Base-by-base conservation (phyloP, 2,329 filamentous ascomycete genomes). In the Sporothrix curviconia region DNA sequence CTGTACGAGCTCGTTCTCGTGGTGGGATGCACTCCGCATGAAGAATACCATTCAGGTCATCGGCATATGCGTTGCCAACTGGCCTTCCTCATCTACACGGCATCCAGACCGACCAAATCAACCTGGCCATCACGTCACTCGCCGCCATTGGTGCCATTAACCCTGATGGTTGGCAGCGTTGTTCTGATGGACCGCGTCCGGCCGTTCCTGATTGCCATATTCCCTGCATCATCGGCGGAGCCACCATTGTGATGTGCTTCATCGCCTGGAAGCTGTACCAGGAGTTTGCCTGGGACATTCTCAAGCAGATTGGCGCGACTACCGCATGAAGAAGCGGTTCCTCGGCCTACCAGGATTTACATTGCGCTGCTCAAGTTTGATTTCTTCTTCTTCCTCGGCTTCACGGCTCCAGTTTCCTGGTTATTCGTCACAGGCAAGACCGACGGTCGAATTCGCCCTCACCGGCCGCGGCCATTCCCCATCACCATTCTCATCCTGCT, bases 1-100 rank as follows among this genome's bases (percentile, higher is more conserved):
- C 72, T 99, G 58, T 99, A 97, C 74, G 86, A 96, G 69, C 76
- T 97, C 32, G 76, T 95, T 28, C 78, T 99, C 55, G 89, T 94
- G 12, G n/a, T 97, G 91, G 81, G 94, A 99, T 76, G 94, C 92
- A 15, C 78, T 99, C 59, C 86, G 91, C 62, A 79, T 92, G 69
- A 96, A 96, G 73, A 99, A 99, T 75, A 99, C 94, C 11, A 99
- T 99, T 78, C 94, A 99, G 72, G 81, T 97, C 70, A 97, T 99
- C 65, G 94, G 94, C 44, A 80, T 99, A 30, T 96, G 92, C 74
- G 76, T 95, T 58, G 94, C 94, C 75, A 97, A 99, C 72, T 94
- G 32, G 92, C 90, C 40, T 83, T 99, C 64, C 80, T 97, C 67
- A 84, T 97, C 62, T 99, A 99, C 69, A 91, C 92, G 3, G 86